Base-by-base conservation (phyloP, 768 basidiomycete species). In the Crucibulum laeve region DNA sequence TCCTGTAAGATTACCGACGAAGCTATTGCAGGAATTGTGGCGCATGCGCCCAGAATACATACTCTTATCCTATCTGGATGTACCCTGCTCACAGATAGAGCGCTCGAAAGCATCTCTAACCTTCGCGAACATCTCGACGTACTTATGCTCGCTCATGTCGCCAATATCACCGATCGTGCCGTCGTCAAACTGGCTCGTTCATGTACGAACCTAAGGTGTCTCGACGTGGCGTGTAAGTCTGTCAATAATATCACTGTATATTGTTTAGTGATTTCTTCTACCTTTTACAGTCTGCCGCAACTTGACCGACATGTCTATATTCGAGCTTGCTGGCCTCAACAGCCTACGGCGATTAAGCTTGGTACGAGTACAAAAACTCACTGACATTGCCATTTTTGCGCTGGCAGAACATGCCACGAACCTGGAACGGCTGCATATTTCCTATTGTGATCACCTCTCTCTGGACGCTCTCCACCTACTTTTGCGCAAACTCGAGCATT, bases 211-310 rank as follows among this genome's bases (percentile, higher is more conserved):
- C 67, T 98, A 39, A 74, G 84, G 43, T 87, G 86, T 55, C 72
- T 96, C 50, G 94, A 96, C 61, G 68, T 96, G 38, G 87, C 90
- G 37, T 91, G 91, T 92, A 60, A 65, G 89, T 72, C 22, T 13
- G n/a, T 4, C 40, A 44, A 26, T 34, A 44, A 26, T 30, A 26
- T 46, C 42, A 40, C 28, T 17, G 43, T 37, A 35, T 49, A 18
- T 48, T 38, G 3, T 24, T 1, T 34, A 25, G 32, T 36, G 40
- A 32, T 43, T 25, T 42, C 26, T n/a, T 45, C 45, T 30, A n/a
- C n/a, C 24, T 43, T 24, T 40, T 54, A 37, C 49, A 91, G 88
- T 86, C 66, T 93, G 91, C 65, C 74, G 82, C 22, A 75, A 79
- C 46, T 65, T 97, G 44, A 94, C 91, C 46, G 92, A 97, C 61